A percentile compares a stretch with the other conserved stretches of the same genome.
Evolutionary conservation across 2,329 filamentous ascomycete genomes (phyloP).

Genomic region (Paracorniculantispora psalliotae): DNA sequence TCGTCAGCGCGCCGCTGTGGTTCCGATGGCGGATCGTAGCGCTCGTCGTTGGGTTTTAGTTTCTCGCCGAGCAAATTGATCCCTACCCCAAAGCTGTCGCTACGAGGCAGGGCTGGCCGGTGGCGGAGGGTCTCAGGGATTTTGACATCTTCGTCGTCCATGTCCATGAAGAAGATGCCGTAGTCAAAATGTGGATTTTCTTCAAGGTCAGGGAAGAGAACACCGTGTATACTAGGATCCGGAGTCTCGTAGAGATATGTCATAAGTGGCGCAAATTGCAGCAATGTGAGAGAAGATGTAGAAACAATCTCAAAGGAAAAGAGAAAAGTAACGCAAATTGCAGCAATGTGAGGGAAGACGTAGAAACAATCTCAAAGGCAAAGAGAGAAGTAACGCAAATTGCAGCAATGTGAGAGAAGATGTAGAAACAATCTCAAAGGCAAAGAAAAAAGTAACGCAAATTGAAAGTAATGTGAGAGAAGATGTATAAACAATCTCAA

Average conservation of each 20-base stretch:
- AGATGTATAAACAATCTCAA: not conserved
- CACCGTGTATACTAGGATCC: constrained; percentile 7
- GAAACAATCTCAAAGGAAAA: not conserved
- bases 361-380: not conserved
- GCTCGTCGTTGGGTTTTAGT: not conserved
- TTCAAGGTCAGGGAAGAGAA: constrained; percentile 1
- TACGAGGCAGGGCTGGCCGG: not conserved
- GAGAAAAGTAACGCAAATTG: not conserved
- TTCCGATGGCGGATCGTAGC: not conserved
- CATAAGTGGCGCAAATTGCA: not conserved
- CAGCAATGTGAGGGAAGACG: not conserved
- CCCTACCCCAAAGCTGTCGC: not conserved
- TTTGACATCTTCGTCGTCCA: not conserved
- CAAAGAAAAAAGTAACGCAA: not conserved
- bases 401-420: not conserved
- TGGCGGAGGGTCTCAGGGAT: constrained; percentile 5
- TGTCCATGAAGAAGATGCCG: constrained; percentile 10
- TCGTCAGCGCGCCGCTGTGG: not conserved
- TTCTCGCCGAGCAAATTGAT: not conserved
- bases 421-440: not conserved
- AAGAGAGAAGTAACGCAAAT: not conserved
- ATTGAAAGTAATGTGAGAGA: not conserved
- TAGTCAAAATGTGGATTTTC: constrained; percentile 1
- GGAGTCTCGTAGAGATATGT: constrained; percentile 8
- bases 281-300: not conserved